phyloP scores from a whole-genome alignment of 306 rosid genomes.

The Quercus parvula region DNA sequence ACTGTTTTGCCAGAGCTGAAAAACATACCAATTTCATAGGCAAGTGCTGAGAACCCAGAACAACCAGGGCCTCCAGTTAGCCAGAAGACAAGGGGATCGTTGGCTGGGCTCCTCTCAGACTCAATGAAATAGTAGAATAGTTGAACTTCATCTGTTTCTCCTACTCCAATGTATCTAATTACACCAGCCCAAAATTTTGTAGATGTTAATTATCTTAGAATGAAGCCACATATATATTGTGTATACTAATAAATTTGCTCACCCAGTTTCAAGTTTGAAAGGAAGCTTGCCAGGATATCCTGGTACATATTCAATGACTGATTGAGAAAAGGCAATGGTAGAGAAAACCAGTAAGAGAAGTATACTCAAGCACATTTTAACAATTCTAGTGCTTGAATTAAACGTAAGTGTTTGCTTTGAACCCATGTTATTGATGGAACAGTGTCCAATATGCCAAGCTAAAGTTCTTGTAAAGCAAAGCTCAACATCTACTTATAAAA shows the following conservation, averaged over 20 bases:
- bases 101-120: conserved; percentile 18
- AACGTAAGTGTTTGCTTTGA: background rate
- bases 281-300: conserved; percentile 5
- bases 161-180: conserved; percentile 20
- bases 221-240: too few relatives aligned
- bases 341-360: background rate
- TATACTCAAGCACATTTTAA: background rate
- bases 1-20: too few relatives aligned
- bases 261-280: conserved; percentile 17
- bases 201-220: background rate
- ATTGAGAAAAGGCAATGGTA: conserved; percentile 1
- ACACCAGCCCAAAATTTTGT: background rate
- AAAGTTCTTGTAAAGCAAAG: too few relatives aligned
- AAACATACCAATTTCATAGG: conserved; percentile 16
- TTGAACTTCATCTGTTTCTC: conserved; percentile 10
- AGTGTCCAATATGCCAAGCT: too few relatives aligned
- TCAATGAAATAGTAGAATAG: conserved; percentile 28
- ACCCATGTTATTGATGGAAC: background rate
- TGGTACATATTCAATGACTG: background rate
- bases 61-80: conserved; percentile 33
- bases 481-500: too few relatives aligned
- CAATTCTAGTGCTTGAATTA: background rate
- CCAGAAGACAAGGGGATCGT: conserved; percentile 26
- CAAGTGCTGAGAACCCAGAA: conserved; percentile 15
- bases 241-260: background rate